Evolutionary conservation across 2,329 filamentous ascomycete species (phyloP).

Genomic region (Aureobasidium melanogenum): DNA sequence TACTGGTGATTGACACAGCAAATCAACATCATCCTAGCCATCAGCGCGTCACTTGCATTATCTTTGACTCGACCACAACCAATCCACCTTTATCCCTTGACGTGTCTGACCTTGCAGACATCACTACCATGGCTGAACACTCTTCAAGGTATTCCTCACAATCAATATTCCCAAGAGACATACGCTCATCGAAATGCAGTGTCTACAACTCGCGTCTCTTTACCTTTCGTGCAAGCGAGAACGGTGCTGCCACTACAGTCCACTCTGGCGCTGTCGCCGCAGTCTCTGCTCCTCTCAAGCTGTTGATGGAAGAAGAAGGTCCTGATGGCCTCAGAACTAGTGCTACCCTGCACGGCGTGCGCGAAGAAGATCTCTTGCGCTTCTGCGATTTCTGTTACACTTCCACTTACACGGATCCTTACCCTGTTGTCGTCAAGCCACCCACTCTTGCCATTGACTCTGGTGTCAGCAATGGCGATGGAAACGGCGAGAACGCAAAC

Average conservation of each 20-base stretch:
- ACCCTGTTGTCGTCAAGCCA: neutral
- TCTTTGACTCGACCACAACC: constrained; percentile 3
- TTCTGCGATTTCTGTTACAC: constrained; percentile 8
- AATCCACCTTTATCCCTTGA: neutral
- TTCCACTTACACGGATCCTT: constrained; percentile 1
- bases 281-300: neutral
- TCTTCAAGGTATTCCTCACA: neutral
- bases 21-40: neutral
- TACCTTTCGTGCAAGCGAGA: neutral
- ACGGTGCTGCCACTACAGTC: neutral
- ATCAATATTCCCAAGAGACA: too few species aligned
- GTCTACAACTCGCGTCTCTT: constrained; percentile 1
- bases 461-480: neutral
- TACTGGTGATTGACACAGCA: neutral
- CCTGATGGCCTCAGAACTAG: neutral
- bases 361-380: constrained; percentile 9
- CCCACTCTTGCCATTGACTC: neutral
- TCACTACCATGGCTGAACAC: neutral
- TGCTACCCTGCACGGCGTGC: neutral
- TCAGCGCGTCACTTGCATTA: neutral
- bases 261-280: constrained; percentile 8
- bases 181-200: neutral
- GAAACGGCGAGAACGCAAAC: neutral
- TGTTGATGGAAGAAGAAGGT: constrained; percentile 2
- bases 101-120: neutral